Percentiles rank a stretch among this genome's conserved stretches.
These are phyloP conservation scores for Peronospora farinosa DNA, from an alignment of 352 stramenopile species.

Conservation along the genomic window DNA sequence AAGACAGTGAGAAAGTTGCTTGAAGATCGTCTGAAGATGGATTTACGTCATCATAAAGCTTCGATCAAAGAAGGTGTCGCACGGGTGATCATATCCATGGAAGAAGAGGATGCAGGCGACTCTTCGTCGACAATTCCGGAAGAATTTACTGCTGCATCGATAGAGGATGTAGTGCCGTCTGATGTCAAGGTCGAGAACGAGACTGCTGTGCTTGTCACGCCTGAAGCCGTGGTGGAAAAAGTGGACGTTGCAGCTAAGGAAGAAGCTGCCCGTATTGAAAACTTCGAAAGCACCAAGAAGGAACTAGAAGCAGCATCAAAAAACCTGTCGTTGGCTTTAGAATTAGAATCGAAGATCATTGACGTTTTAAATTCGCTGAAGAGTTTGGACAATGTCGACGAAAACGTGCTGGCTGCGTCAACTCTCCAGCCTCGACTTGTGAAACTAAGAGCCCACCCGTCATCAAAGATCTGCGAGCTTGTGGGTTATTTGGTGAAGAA, in stretches of 20 bases:
- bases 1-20: slow-evolving; percentile 74
- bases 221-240: slow-evolving; percentile 17
- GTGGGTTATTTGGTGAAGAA: slow-evolving; percentile 39
- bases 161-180: slow-evolving; percentile 11
- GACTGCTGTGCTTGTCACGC: neutral
- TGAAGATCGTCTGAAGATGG: slow-evolving; percentile 59
- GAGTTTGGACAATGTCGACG: slow-evolving; percentile 28
- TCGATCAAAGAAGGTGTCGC: slow-evolving; percentile 72
- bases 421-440: slow-evolving; percentile 34
- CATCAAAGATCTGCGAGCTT: slow-evolving; percentile 24
- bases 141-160: slow-evolving; percentile 5
- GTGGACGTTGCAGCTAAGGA: slow-evolving; percentile 8
- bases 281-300: slow-evolving; percentile 14
- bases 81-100: slow-evolving; percentile 70
- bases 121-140: slow-evolving; percentile 15
- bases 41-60: slow-evolving; percentile 67
- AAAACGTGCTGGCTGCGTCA: slow-evolving; percentile 28
- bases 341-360: slow-evolving; percentile 39
- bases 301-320: slow-evolving; percentile 35
- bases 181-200: slow-evolving; percentile 22
- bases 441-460: slow-evolving; percentile 30
- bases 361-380: slow-evolving; percentile 30
- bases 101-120: slow-evolving; percentile 37
- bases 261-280: slow-evolving; percentile 4
- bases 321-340: slow-evolving; percentile 26